Base-by-base conservation (phyloP, 2,329 filamentous ascomycete genomes). In the Phialophora tarda region DNA sequence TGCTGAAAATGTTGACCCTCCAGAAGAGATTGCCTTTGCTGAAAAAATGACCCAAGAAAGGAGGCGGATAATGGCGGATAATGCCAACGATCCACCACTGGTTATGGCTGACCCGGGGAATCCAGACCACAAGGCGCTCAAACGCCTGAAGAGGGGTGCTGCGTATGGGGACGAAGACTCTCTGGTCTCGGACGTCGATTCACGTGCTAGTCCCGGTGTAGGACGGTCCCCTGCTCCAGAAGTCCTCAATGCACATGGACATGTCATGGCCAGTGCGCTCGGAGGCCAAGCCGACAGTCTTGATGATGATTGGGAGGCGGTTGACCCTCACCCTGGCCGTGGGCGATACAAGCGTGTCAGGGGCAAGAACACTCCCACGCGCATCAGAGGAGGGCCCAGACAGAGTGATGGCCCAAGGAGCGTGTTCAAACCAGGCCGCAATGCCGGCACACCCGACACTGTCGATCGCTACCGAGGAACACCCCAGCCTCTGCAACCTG, bases 1-100 rank as follows among this genome's bases (percentile, higher is more conserved):
- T 60, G 77, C 78, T 28, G 82, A 84, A 72, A 84, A 84, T 69
- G 76, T 81, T 55, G 82, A 84, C 68, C 82, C 82, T 1, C 75
- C 76, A 10, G 80, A 82, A 41, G 82, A 84, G 71, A 75, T 81
- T 64, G 78, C 77, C 34, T 84, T 81, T 73, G 82, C 81, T 34
- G 81, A 82, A 66, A 75, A 78, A 56, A 84, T 83, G 72, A 78
- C 79, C 62, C 71, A 79, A 58, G 82, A 84, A 70, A 77, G 82
- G 55, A 82, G 82, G 70, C 75, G 82, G 60, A 81, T 83, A 32
- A 72, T 83, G 65, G 79, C 82, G 67, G 64, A 71, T 51, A 62
- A 70, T 24, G 70, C 70, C 8, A 81, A 82, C 65, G 82, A 83
- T 53, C 70, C 69, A 4, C 64, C 68, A 7, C 47, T 71, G 5